Evolutionary conservation across 139 green algal species (phyloP).

Genomic region (Yamagishiella unicocca): DNA sequence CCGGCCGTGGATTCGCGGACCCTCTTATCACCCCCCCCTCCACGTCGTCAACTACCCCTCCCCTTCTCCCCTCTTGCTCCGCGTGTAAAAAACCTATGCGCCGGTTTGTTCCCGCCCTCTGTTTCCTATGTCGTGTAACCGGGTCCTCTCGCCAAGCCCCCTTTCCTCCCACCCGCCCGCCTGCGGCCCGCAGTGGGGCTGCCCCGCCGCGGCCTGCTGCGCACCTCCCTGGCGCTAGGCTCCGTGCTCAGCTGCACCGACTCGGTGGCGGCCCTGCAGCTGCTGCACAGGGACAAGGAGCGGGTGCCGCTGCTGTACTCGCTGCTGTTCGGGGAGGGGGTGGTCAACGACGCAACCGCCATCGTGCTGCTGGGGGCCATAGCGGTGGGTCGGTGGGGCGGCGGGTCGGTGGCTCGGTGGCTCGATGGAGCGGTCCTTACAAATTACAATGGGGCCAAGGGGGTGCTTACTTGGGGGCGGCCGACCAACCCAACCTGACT

Average conservation of each 20-base stretch:
- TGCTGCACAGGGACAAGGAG: slow-evolving; percentile 41
- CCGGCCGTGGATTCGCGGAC: too few relatives aligned
- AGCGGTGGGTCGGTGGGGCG: background rate
- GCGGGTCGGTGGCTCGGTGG: background rate
- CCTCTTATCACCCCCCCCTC: too few relatives aligned
- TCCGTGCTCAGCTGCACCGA: slow-evolving; percentile 84
- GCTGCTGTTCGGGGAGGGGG: slow-evolving; percentile 89
- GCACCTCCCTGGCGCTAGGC: slow-evolving; percentile 68
- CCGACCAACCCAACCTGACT: too few relatives aligned
- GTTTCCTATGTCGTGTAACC: too few relatives aligned
- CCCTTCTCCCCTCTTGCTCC: too few relatives aligned
- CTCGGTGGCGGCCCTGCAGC: slow-evolving; percentile 82
- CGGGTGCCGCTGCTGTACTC: slow-evolving; percentile 77
- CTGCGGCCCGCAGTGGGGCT: background rate
- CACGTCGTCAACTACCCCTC: too few relatives aligned
- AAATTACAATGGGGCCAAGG: too few relatives aligned
- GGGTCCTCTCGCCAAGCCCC: background rate
- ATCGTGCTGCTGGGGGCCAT: slow-evolving; percentile 79
- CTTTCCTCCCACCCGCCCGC: too few relatives aligned
- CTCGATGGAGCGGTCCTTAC: too few relatives aligned
- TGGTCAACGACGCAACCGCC: slow-evolving; percentile 89
- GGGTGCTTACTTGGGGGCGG: too few relatives aligned
- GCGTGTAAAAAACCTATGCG: too few relatives aligned
- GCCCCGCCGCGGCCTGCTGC: background rate
- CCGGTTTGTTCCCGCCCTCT: too few relatives aligned